Percentiles rank a stretch among this genome's conserved stretches.
Evolutionary conservation across 2,329 filamentous ascomycete species (phyloP).

Genomic region (Apiospora koreana): DNA sequence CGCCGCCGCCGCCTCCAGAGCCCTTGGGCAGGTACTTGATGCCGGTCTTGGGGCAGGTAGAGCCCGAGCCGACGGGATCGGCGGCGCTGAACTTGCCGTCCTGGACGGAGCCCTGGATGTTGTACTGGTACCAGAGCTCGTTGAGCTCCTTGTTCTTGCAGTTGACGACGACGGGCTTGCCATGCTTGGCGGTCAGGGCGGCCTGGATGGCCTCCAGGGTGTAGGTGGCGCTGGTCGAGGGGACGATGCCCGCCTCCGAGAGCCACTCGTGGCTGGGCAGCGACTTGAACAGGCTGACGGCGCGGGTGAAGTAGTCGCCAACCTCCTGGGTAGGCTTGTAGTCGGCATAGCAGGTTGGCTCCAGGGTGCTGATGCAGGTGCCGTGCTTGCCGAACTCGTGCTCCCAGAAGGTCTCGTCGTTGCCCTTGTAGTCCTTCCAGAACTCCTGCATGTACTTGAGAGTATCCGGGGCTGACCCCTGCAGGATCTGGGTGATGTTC

Average conservation of each 20-base stretch:
- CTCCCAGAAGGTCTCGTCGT: constrained; percentile 68
- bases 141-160: constrained; percentile 50
- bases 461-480: constrained; percentile 39
- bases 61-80: constrained; percentile 1
- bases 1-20: constrained; percentile 5
- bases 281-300: constrained; percentile 65
- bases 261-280: constrained; percentile 67
- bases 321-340: constrained; percentile 65
- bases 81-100: constrained; percentile 52
- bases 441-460: constrained; percentile 68
- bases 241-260: constrained; percentile 59
- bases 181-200: constrained; percentile 53
- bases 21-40: constrained; percentile 25
- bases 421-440: constrained; percentile 69
- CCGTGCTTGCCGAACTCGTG: constrained; percentile 79
- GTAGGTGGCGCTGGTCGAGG: constrained; percentile 58
- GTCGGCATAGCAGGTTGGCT: constrained; percentile 64
- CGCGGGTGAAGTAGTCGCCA: constrained; percentile 67
- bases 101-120: constrained; percentile 58
- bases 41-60: constrained; percentile 20
- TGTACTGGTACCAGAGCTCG: constrained; percentile 66
- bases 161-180: constrained; percentile 57
- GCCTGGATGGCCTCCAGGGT: constrained; percentile 57
- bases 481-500: constrained; percentile 65
- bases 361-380: constrained; percentile 69